These are phyloP conservation scores for Erigeron canadensis DNA, from an alignment of 129 eudicot genomes.

Conservation along the genomic window DNA sequence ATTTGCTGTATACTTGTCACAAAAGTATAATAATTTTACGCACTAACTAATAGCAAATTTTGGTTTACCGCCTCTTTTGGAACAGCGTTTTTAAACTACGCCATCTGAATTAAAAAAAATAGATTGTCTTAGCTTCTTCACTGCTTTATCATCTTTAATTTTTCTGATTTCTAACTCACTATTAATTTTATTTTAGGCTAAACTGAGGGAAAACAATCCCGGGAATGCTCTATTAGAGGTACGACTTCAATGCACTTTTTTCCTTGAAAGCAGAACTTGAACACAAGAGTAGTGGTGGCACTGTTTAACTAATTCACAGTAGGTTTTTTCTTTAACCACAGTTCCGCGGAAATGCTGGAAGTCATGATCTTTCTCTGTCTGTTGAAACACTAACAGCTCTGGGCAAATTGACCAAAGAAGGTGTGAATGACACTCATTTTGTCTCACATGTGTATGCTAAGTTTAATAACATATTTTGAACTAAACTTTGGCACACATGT, in stretches of 20 bases:
- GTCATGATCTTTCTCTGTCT: slow-evolving; percentile 87
- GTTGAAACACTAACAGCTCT: slow-evolving; percentile 81
- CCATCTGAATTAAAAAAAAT: background rate
- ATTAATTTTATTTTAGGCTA: slow-evolving; percentile 46
- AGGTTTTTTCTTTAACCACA: slow-evolving; percentile 39
- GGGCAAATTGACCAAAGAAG: slow-evolving; percentile 71
- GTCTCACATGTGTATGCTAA: slow-evolving; percentile 7
- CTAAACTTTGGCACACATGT: slow-evolving; percentile 21
- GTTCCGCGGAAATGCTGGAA: slow-evolving; percentile 99
- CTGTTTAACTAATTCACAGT: slow-evolving; percentile 24
- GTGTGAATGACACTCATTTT: slow-evolving; percentile 32
- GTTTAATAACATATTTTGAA: slow-evolving; percentile 12
- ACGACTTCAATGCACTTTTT: background rate
- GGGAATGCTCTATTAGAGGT: slow-evolving; percentile 95
- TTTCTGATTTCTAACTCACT: slow-evolving; percentile 16
- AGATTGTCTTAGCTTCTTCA: background rate
- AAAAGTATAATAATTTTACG: background rate
- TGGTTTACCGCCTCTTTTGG: background rate
- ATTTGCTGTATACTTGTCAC: background rate
- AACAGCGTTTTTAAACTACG: background rate
- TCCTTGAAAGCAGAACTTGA: background rate
- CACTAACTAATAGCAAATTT: background rate
- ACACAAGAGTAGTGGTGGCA: slow-evolving; percentile 12
- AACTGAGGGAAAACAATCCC: slow-evolving; percentile 74
- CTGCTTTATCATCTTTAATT: background rate